Conservation (phyloP, 108 stramenopile species). For the Ochromonas danica region DNA sequence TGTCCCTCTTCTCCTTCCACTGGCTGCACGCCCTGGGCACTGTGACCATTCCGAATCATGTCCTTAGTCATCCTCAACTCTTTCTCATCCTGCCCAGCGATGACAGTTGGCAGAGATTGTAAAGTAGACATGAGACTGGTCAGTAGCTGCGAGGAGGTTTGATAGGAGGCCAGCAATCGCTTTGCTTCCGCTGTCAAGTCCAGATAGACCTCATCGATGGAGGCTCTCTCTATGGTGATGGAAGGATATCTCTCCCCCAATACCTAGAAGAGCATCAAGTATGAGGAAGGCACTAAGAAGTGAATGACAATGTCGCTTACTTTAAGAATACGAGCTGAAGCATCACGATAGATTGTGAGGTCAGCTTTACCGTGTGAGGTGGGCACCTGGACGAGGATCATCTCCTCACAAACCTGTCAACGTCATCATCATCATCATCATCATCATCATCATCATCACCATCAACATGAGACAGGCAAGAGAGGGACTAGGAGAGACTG, state of each 20-base stretch:
- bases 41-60: conserved; percentile 35
- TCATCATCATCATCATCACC: too few species aligned
- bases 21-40: not conserved
- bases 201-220: conserved; percentile 64
- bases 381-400: conserved; percentile 56
- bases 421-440: too few species aligned
- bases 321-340: conserved; percentile 48
- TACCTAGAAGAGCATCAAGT: too few species aligned
- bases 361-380: conserved; percentile 64
- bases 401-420: conserved; percentile 47
- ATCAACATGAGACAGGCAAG: too few species aligned
- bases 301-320: too few species aligned
- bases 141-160: not conserved
- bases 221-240: conserved; percentile 55
- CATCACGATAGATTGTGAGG: conserved; percentile 58
- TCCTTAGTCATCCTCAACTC: conserved; percentile 33
- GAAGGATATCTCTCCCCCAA: conserved; percentile 35
- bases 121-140: not conserved
- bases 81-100: conserved; percentile 28
- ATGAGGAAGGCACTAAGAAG: not conserved
- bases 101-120: not conserved
- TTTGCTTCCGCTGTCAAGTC: conserved; percentile 53
- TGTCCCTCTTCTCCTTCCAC: conserved; percentile 30
- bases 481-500: too few species aligned
- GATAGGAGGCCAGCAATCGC: not conserved